phyloP scores from a whole-genome alignment of 495 filamentous ascomycete genomes.

The Podospora anserina region DNA sequence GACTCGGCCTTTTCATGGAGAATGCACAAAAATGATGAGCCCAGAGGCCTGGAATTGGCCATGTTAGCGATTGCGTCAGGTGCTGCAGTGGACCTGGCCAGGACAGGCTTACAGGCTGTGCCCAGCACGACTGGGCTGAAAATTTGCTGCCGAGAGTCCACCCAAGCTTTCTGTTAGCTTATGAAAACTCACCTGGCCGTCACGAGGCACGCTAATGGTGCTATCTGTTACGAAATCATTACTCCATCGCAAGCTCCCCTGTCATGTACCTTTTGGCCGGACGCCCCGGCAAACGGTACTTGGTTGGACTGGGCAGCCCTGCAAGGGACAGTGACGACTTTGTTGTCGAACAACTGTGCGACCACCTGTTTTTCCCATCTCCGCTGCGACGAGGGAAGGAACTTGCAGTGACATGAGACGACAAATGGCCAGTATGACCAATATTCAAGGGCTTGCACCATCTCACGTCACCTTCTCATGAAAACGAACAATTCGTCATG shows the following conservation, averaged over 20 bases:
- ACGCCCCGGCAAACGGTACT: slow-evolving; percentile 17
- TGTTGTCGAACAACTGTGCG: background rate
- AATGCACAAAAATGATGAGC: background rate
- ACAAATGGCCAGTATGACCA: background rate
- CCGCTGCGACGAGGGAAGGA: background rate
- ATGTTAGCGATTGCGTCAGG: slow-evolving; percentile 18
- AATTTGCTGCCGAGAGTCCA: slow-evolving; percentile 29
- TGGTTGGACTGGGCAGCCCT: slow-evolving; percentile 12
- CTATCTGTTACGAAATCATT: slow-evolving; percentile 36
- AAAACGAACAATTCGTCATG: background rate
- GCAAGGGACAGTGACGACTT: slow-evolving; percentile 32
- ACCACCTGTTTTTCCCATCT: background rate
- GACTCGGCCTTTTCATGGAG: background rate
- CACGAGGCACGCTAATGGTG: slow-evolving; percentile 27
- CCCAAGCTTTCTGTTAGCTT: slow-evolving; percentile 31
- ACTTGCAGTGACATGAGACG: slow-evolving; percentile 1
- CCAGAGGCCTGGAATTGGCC: background rate
- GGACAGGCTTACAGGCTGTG: slow-evolving; percentile 11
- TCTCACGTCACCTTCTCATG: slow-evolving; percentile 3
- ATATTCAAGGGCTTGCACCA: background rate
- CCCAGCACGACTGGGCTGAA: slow-evolving; percentile 23
- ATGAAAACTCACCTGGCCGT: slow-evolving; percentile 36
- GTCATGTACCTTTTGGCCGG: slow-evolving; percentile 20
- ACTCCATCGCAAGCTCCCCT: slow-evolving; percentile 27
- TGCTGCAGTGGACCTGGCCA: slow-evolving; percentile 6